phyloP scores from a whole-genome alignment of 768 basidiomycete species.

The Lentinula detonsa region DNA sequence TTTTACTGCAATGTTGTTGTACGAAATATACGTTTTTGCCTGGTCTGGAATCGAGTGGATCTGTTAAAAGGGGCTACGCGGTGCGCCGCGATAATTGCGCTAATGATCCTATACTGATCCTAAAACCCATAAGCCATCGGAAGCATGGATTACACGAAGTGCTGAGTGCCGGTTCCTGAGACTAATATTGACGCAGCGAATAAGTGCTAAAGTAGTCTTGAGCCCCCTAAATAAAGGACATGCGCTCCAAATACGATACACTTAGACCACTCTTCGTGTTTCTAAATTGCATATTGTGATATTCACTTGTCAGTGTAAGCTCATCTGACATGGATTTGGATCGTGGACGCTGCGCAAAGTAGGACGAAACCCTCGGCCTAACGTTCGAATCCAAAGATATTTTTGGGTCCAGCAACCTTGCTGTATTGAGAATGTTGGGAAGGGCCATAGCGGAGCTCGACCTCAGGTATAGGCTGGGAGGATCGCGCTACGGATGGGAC shows the following conservation, averaged over 20 bases:
- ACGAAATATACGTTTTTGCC: constrained; percentile 14
- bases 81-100: not conserved
- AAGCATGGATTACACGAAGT: not conserved
- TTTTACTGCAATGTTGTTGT: constrained; percentile 12
- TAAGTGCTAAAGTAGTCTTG: too few relatives aligned
- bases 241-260: not conserved
- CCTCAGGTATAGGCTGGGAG: constrained; percentile 16
- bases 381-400: constrained; percentile 62
- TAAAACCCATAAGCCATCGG: not conserved
- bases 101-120: not conserved
- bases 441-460: constrained; percentile 57
- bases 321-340: too few relatives aligned
- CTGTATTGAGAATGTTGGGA: constrained; percentile 62
- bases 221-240: not conserved
- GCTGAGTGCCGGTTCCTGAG: not conserved
- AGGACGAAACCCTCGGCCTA: constrained; percentile 22
- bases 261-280: not conserved
- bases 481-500: constrained; percentile 11
- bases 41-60: not conserved
- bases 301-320: too few relatives aligned
- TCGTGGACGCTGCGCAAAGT: too few relatives aligned
- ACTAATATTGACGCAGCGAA: too few relatives aligned
- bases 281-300: not conserved
- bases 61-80: not conserved
- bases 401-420: constrained; percentile 62